phyloP scores from a whole-genome alignment of 306 rosid species.

The Trifolium repens region DNA sequence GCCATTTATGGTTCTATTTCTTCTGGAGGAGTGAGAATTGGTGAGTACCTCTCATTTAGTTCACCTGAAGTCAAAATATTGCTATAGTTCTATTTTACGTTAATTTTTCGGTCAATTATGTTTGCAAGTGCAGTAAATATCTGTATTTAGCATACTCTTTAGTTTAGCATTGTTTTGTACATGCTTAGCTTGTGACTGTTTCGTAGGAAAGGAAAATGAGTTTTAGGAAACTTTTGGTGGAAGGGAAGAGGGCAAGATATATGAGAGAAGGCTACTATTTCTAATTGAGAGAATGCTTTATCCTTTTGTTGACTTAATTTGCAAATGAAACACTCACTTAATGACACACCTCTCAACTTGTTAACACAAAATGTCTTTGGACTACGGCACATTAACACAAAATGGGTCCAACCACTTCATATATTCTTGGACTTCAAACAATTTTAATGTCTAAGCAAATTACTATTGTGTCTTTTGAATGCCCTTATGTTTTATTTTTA shows the following conservation, averaged over 20 bases:
- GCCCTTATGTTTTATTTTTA: background rate
- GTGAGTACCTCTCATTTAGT: slow-evolving; percentile 51
- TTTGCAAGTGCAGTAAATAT: slow-evolving; percentile 12
- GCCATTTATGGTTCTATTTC: slow-evolving; percentile 77
- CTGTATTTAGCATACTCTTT: background rate
- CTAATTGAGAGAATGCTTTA: background rate
- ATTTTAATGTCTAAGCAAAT: slow-evolving; percentile 11
- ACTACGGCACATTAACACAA: background rate
- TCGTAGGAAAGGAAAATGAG: background rate
- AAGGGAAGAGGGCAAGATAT: background rate
- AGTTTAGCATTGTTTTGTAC: background rate
- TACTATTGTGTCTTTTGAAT: slow-evolving; percentile 24
- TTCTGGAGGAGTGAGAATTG: slow-evolving; percentile 82
- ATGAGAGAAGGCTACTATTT: background rate
- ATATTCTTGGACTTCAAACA: slow-evolving; percentile 8
- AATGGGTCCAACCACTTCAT: background rate
- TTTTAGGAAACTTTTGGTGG: background rate
- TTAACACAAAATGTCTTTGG: background rate
- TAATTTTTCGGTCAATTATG: slow-evolving; percentile 8
- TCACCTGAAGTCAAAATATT: background rate
- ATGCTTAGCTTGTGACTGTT: background rate
- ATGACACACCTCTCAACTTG: background rate
- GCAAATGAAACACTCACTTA: background rate
- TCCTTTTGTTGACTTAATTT: background rate
- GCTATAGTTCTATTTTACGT: slow-evolving; percentile 1